Conservation (phyloP, 73 alveolate genomes). For the Paramecium primaurelia region DNA sequence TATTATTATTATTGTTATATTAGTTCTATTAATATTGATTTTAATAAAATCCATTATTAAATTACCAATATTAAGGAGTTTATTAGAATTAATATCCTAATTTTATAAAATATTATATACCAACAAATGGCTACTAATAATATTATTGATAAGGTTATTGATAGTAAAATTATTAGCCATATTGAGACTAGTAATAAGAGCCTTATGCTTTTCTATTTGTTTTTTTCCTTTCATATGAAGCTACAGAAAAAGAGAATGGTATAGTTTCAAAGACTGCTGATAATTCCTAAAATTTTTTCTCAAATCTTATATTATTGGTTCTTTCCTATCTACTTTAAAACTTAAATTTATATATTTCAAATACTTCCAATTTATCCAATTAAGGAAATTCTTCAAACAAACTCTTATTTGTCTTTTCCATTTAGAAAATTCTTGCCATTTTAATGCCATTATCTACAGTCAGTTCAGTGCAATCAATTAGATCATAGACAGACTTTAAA, state of each 20-base stretch:
- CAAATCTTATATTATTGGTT: neutral
- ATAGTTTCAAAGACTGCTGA: neutral
- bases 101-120: neutral
- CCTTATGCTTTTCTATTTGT: neutral
- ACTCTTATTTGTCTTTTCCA: neutral
- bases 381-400: conserved; percentile 29
- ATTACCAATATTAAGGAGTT: conserved; percentile 5
- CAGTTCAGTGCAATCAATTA: conserved; percentile 30
- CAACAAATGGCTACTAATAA: conserved; percentile 20
- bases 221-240: conserved; percentile 34
- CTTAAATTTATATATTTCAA: neutral
- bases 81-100: conserved; percentile 6
- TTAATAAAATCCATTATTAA: conserved; percentile 42
- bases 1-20: neutral
- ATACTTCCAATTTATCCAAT: conserved; percentile 39
- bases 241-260: conserved; percentile 32
- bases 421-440: neutral
- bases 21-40: neutral
- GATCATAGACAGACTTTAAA: conserved; percentile 37
- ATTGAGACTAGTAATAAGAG: neutral
- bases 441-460: conserved; percentile 28
- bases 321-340: conserved; percentile 35
- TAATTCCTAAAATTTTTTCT: conserved; percentile 24
- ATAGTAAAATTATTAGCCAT: neutral
- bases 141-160: neutral